These are phyloP conservation scores for Hypomontagnella monticulosa DNA, from an alignment of 495 filamentous ascomycete genomes.

Conservation along the genomic window DNA sequence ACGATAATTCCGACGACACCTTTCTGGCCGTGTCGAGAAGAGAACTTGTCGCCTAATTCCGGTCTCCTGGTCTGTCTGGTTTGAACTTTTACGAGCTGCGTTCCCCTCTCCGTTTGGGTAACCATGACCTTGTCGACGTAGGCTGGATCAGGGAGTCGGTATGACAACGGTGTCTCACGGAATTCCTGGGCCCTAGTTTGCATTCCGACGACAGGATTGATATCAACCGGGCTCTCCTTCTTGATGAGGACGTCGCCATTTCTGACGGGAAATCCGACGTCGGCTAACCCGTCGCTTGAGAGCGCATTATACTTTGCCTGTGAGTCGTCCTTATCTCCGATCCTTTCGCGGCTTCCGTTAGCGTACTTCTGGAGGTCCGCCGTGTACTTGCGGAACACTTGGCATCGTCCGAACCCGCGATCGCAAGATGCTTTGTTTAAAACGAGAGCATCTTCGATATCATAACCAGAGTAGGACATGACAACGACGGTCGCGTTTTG, in stretches of 20 bases:
- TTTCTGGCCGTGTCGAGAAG: constrained; percentile 98
- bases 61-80: constrained; percentile 92
- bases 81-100: constrained; percentile 85
- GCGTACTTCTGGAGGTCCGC: constrained; percentile 81
- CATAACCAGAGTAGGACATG: constrained; percentile 99
- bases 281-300: constrained; percentile 81
- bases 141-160: constrained; percentile 82
- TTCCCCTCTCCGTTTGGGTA: constrained; percentile 83
- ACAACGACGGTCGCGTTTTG: constrained; percentile 98
- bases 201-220: constrained; percentile 69
- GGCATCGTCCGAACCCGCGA: constrained; percentile 93
- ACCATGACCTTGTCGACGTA: constrained; percentile 96
- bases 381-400: constrained; percentile 90
- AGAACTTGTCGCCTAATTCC: constrained; percentile 98
- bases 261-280: constrained; percentile 78
- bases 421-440: constrained; percentile 95
- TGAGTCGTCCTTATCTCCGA: constrained; percentile 69
- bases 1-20: constrained; percentile 97
- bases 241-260: constrained; percentile 85
- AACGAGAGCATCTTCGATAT: constrained; percentile 98
- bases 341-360: constrained; percentile 78
- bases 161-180: constrained; percentile 76
- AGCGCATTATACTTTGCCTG: constrained; percentile 79
- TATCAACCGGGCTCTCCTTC: constrained; percentile 81
- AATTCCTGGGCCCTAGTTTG: constrained; percentile 68